Percentiles rank a stretch among this genome's conserved stretches.
Conservation (phyloP, 495 filamentous ascomycete species). For the Neurospora sp. region DNA sequence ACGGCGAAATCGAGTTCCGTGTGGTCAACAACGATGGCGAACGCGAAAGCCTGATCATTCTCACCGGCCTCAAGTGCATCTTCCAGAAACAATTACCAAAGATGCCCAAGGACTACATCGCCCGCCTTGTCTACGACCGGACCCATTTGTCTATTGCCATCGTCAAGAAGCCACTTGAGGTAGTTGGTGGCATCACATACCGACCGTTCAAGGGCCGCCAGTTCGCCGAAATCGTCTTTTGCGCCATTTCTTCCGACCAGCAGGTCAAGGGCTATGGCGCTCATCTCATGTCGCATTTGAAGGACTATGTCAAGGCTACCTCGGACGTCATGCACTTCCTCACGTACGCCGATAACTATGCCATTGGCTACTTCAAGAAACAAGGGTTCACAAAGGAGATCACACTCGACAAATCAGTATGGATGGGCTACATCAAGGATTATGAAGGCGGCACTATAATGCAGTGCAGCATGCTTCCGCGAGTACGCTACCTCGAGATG, state of each 20-base stretch:
- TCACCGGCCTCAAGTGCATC: conserved; percentile 93
- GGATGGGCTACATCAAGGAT: conserved; percentile 99
- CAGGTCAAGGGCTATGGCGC: conserved; percentile 98
- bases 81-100: conserved; percentile 98
- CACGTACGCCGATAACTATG: conserved; percentile 97
- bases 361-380: conserved; percentile 98
- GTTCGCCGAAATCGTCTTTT: conserved; percentile 98
- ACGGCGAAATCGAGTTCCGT: conserved; percentile 92
- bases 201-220: conserved; percentile 85
- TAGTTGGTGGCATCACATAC: conserved; percentile 95
- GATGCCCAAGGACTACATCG: conserved; percentile 99
- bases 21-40: conserved; percentile 95
- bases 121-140: conserved; percentile 90
- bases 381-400: conserved; percentile 99
- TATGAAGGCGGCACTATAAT: conserved; percentile 99
- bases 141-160: conserved; percentile 96
- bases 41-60: conserved; percentile 81
- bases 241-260: conserved; percentile 93
- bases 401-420: conserved; percentile 75
- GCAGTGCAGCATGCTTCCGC: conserved; percentile 96
- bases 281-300: conserved; percentile 94
- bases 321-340: conserved; percentile 97
- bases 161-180: conserved; percentile 89
- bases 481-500: conserved; percentile 85
- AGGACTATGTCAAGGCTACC: conserved; percentile 97